Percentiles rank a stretch among this genome's conserved stretches.
Evolutionary conservation across 108 stramenopile genomes (phyloP).

Genomic region (Cyclotella cryptica): DNA sequence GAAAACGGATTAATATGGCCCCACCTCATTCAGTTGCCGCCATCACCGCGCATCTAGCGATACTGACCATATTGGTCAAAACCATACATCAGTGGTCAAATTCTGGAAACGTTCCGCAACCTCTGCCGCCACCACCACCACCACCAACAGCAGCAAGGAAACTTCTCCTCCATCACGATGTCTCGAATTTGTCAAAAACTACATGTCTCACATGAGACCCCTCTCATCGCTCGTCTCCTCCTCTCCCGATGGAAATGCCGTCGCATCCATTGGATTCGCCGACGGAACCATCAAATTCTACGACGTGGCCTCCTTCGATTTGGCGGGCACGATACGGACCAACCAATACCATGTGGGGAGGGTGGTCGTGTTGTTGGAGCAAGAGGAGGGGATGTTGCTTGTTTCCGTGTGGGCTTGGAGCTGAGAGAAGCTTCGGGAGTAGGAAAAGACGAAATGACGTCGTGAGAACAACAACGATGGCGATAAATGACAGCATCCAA

Average conservation of each 20-base stretch:
- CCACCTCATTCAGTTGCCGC: too few species aligned
- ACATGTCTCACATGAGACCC: too few species aligned
- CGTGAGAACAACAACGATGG: conserved; percentile 20
- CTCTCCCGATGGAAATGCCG: conserved; percentile 73
- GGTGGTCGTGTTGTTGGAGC: conserved; percentile 61
- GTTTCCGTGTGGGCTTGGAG: too few species aligned
- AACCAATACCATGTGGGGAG: conserved; percentile 43
- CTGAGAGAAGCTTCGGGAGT: too few species aligned
- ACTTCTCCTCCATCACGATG: conserved; percentile 49
- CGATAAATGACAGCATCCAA: conserved; percentile 34
- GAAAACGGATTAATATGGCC: too few species aligned
- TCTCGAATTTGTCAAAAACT: conserved; percentile 98
- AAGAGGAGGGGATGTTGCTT: too few species aligned
- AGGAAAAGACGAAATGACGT: conserved; percentile 22
- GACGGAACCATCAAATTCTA: too few species aligned
- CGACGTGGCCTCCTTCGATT: too few species aligned
- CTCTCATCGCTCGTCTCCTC: conserved; percentile 67
- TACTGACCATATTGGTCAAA: too few species aligned
- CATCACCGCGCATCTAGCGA: too few species aligned
- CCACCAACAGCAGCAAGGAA: too few species aligned
- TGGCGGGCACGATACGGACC: too few species aligned
- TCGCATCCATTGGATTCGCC: conserved; percentile 80
- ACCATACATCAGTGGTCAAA: conserved; percentile 95
- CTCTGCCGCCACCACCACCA: conserved; percentile 28
- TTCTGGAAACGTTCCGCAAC: conserved; percentile 98